Evolutionary conservation across 306 rosid genomes (phyloP), one percentile per base, ranked within the genome.

Genomic region (Begonia masoniana): DNA sequence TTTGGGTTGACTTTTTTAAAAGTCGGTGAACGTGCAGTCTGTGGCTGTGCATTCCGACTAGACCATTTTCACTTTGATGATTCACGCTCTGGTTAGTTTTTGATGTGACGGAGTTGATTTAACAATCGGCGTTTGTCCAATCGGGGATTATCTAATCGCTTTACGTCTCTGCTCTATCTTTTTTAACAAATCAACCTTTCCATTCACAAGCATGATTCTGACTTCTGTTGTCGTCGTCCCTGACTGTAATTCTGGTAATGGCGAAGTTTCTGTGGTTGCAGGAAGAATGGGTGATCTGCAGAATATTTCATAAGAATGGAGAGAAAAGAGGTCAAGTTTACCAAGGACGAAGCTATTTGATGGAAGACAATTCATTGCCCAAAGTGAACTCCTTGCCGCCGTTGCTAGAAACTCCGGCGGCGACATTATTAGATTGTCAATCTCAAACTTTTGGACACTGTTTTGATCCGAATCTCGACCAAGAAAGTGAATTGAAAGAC

Each of bases 221-320:
- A 6, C 11, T 13, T 47, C 4, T 45, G 10, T 0, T 9, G 52
- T 15, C 17, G 12, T 39, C 17, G 21, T 9, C 7, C 31, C 21
- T 4, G 16, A 49, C 10, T 43, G 13, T 43, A 43, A 9, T 43
- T 43, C 24, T 3, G 13, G 13, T 24, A 39, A 11, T 12, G 17
- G 16, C 23, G 6, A 9, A 2, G 12, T 12, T 12, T 63, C 16
- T 4, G 10, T 0, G 6, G 4, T 24, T 19, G 56, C 79, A 85
- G 95, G 92, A 85, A 63, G 95, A 85, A 63, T 82, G 95, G 95
- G 92, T 85, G 65, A 82, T 82, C 57, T 85, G 95, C 68, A 79
- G 95, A 66, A 82, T 79, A 62, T 67, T 79, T 75, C 77, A 85
- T 66, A 85, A 75, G 74, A 50, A 51, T 6, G 82, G 67, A 55